Conservation (phyloP, 306 rosid genomes). For the Rosa multiflora region DNA sequence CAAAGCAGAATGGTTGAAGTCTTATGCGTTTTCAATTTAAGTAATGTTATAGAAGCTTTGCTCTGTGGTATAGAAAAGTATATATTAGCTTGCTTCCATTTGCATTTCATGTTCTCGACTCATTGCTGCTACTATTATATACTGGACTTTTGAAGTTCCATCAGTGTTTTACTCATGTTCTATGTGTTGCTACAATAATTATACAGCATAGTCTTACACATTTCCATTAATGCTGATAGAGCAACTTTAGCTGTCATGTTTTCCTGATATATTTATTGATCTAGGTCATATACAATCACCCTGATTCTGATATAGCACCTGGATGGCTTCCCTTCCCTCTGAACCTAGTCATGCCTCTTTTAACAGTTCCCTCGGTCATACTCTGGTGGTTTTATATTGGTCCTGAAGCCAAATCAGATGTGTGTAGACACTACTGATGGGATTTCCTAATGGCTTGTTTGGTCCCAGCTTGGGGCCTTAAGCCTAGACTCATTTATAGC, state of each 20-base stretch:
- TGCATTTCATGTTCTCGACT: not conserved
- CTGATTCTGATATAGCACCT: constrained; percentile 4
- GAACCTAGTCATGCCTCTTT: not conserved
- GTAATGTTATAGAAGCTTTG: not conserved
- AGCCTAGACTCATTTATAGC: not conserved
- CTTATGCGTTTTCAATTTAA: not conserved
- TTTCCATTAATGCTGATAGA: not conserved
- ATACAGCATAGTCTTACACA: not conserved
- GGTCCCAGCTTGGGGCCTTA: not conserved
- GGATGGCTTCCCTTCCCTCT: not conserved
- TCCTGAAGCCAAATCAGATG: not conserved
- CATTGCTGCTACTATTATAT: not conserved
- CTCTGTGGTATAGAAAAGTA: not conserved
- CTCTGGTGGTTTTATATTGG: not conserved
- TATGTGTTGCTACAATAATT: not conserved
- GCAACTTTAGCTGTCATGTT: not conserved
- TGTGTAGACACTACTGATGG: not conserved
- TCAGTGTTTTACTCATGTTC: not conserved
- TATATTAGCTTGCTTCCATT: not conserved
- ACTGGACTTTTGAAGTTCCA: not conserved
- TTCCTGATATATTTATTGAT: not conserved
- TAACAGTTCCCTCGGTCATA: not conserved
- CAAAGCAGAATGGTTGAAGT: not conserved
- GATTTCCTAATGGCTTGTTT: not conserved
- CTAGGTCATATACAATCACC: not conserved